Base-by-base conservation (phyloP, 768 basidiomycete genomes). In the Neoboletus magnificus region DNA sequence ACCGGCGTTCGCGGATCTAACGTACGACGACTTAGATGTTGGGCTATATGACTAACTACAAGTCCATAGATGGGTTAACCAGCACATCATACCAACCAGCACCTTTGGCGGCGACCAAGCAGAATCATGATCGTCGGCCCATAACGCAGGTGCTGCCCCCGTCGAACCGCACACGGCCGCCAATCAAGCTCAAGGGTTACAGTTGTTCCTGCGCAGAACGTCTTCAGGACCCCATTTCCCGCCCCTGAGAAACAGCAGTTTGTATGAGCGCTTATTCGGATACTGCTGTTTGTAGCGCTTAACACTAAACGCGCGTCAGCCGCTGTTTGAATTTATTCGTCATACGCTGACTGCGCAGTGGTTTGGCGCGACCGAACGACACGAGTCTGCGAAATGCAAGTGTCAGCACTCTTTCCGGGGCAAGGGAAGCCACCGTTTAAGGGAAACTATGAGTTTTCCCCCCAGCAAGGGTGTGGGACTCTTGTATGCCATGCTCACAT, bases 91-190 rank as follows among this genome's bases (percentile, higher is more conserved):
- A 8, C 2, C 27, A 3, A 27, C 13, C 12, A 13, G 46, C 23
- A 67, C 70, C 1, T 79, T 77, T 43, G 78, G 74, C 2, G 75
- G 78, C 9, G 68, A 78, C 55, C 72, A 2, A 55, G 40, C 18
- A 62, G 62, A 16, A 73, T 80, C 36, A 79, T 75, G 2, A 79
- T 84, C 64, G 82, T 82, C 54, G 86, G 85, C 1, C 72, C 32
- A 87, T 62, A 84, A 83, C 57, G 82, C 82, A 0, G 83, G 83
- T 18, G 82, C 76, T 1, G 67, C 76, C 27, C 82, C 80, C 0
- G 77, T 85, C 4, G 81, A 82, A 62, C 70, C 87, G n/a, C 82
- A 84, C 59, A 72, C 86, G 40, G 73, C 82, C 5, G 79, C 80
- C 2, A 71, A 76, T 45, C 62, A 64, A 25, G 68, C 32, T 13